Evolutionary conservation across 208 protist species (phyloP).

Genomic region (Trypanosoma scelopori): DNA sequence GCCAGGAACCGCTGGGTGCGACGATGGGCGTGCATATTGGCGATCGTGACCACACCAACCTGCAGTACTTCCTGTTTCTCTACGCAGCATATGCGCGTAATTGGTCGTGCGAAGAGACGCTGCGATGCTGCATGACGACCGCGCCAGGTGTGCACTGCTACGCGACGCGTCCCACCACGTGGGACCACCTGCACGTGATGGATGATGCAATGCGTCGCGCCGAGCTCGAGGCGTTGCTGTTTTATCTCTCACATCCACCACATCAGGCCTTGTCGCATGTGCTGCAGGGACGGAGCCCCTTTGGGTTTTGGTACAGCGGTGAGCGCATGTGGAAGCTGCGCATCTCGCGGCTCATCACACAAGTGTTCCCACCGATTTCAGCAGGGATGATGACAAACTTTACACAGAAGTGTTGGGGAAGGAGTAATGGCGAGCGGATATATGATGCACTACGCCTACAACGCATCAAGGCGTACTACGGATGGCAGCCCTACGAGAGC

Average conservation of each 20-base stretch:
- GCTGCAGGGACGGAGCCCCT: constrained; percentile 59
- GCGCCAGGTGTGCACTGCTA: constrained; percentile 53
- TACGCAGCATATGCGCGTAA: constrained; percentile 39
- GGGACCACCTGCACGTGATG: constrained; percentile 73
- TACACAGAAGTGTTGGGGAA: constrained; percentile 90
- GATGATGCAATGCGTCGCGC: constrained; percentile 76
- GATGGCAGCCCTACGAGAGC: constrained; percentile 74
- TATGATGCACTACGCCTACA: constrained; percentile 83
- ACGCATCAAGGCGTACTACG: constrained; percentile 72
- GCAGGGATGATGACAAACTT: constrained; percentile 91
- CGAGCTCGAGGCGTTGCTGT: constrained; percentile 75
- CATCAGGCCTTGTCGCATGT: constrained; percentile 75
- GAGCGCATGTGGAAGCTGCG: constrained; percentile 84
- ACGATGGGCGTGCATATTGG: constrained; percentile 60
- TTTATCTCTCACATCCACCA: constrained; percentile 62
- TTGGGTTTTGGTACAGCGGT: constrained; percentile 78
- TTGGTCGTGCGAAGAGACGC: constrained; percentile 26
- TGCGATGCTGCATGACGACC: constrained; percentile 22
- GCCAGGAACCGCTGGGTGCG: constrained; percentile 74
- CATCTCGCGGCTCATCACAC: constrained; percentile 62
- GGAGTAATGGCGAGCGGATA: constrained; percentile 80
- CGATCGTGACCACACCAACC: constrained; percentile 79
- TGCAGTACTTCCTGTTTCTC: constrained; percentile 84
- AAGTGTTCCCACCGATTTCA: constrained; percentile 70
- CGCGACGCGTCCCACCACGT: constrained; percentile 42